These are phyloP conservation scores for Globisporangium heterothallicum DNA, from an alignment of 352 stramenopile species.

Conservation along the genomic window DNA sequence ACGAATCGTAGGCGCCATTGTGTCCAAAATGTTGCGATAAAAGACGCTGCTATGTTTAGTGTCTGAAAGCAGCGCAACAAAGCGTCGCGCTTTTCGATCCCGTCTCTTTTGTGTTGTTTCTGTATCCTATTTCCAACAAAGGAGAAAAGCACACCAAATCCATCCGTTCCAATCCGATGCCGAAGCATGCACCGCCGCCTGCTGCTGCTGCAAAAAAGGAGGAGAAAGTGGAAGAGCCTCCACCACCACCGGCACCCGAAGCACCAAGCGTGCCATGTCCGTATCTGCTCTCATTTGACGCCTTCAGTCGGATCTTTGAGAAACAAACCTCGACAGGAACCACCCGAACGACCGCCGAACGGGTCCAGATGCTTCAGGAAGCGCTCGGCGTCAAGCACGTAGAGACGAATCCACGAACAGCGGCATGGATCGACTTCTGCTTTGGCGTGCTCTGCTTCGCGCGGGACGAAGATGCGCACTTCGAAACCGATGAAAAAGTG, in stretches of 20 bases:
- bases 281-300: conserved; percentile 13
- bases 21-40: too few species aligned
- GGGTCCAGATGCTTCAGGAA: conserved; percentile 25
- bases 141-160: too few species aligned
- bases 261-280: conserved; percentile 5
- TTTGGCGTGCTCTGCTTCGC: conserved; percentile 65
- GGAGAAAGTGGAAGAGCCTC: background rate
- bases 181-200: conserved; percentile 6
- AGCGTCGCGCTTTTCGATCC: background rate
- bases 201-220: conserved; percentile 2
- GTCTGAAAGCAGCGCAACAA: too few species aligned
- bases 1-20: too few species aligned
- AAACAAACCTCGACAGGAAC: background rate
- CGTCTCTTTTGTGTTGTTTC: too few species aligned
- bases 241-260: background rate
- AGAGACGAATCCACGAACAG: conserved; percentile 38
- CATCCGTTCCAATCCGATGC: conserved; percentile 8
- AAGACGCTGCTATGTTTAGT: too few species aligned
- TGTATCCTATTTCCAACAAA: too few species aligned
- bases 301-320: conserved; percentile 8
- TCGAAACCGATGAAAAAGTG: conserved; percentile 27
- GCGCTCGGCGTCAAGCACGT: conserved; percentile 50
- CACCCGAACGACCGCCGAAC: conserved; percentile 11
- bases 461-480: conserved; percentile 27
- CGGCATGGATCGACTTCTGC: conserved; percentile 55